phyloP scores from a whole-genome alignment of 306 rosid species.

The Mucuna pruriens region DNA sequence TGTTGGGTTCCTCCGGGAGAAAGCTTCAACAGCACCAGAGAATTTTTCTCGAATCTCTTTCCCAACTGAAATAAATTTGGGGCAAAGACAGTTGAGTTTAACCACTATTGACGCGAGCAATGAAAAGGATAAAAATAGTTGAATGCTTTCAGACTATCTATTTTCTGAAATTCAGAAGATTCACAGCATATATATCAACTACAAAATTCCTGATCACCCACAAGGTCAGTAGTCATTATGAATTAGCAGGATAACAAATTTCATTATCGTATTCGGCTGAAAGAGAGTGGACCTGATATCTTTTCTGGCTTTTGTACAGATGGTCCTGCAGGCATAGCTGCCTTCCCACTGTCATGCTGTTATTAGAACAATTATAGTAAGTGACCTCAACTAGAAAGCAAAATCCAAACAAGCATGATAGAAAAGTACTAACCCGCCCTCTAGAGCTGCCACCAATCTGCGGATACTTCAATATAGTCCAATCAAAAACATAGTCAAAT shows the following conservation, averaged over 20 bases:
- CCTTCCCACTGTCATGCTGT: conserved; percentile 80
- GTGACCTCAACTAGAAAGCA: conserved; percentile 33
- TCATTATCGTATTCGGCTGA: conserved; percentile 25
- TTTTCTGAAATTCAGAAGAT: conserved; percentile 12
- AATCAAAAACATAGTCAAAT: conserved; percentile 90
- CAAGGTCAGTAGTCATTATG: background rate
- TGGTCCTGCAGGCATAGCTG: conserved; percentile 73
- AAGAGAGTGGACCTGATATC: conserved; percentile 68
- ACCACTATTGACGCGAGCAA: background rate
- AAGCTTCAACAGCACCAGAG: conserved; percentile 92
- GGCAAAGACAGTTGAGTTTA: conserved; percentile 15
- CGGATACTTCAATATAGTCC: conserved; percentile 90
- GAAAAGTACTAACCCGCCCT: conserved; percentile 71
- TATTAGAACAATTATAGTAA: conserved; percentile 43
- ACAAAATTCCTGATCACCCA: conserved; percentile 11
- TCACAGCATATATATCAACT: background rate
- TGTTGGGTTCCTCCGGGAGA: conserved; percentile 79
- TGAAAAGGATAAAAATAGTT: conserved; percentile 19
- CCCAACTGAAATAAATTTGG: conserved; percentile 64
- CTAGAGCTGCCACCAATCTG: conserved; percentile 77
- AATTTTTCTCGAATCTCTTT: conserved; percentile 89
- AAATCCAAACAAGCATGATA: conserved; percentile 21
- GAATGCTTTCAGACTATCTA: conserved; percentile 20
- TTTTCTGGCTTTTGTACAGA: conserved; percentile 86
- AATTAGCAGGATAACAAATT: conserved; percentile 29